Conservation (phyloP, 345 rosid genomes). For the Hevea brasiliensis region DNA sequence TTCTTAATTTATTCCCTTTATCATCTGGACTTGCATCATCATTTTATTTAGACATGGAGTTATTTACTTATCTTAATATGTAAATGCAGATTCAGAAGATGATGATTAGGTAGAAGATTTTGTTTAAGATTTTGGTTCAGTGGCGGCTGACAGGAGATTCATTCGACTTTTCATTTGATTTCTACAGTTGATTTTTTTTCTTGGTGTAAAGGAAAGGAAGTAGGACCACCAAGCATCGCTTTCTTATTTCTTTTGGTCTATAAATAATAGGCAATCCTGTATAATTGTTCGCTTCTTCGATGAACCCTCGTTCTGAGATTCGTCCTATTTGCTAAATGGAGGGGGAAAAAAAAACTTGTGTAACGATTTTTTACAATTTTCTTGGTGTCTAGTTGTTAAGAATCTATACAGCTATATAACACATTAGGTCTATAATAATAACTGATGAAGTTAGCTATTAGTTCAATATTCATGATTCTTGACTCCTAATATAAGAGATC, state of each 20-base stretch:
- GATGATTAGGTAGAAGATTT: conserved; percentile 60
- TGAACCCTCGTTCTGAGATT: conserved; percentile 23
- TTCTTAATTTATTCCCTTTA: not conserved
- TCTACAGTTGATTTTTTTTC: conserved; percentile 20
- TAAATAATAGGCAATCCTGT: conserved; percentile 40
- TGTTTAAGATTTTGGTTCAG: conserved; percentile 10
- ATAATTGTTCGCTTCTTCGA: conserved; percentile 23
- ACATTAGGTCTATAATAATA: too few species aligned
- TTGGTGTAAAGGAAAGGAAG: conserved; percentile 22
- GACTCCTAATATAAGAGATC: too few species aligned
- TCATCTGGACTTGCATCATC: not conserved
- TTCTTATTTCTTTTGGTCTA: conserved; percentile 34
- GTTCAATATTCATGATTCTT: too few species aligned
- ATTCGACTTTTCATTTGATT: conserved; percentile 10
- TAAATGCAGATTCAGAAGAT: conserved; percentile 85
- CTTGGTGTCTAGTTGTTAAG: not conserved
- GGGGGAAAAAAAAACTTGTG: not conserved
- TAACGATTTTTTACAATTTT: not conserved
- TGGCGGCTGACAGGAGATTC: conserved; percentile 21
- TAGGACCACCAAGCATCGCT: conserved; percentile 15
- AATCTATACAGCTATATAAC: not conserved
- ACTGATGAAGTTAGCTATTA: too few species aligned
- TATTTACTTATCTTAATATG: conserved; percentile 7
- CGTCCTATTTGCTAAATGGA: conserved; percentile 20
- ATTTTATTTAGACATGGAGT: not conserved